Evolutionary conservation across 805 yeast species (phyloP).

Genomic region (Pichia sporocuriosa): DNA sequence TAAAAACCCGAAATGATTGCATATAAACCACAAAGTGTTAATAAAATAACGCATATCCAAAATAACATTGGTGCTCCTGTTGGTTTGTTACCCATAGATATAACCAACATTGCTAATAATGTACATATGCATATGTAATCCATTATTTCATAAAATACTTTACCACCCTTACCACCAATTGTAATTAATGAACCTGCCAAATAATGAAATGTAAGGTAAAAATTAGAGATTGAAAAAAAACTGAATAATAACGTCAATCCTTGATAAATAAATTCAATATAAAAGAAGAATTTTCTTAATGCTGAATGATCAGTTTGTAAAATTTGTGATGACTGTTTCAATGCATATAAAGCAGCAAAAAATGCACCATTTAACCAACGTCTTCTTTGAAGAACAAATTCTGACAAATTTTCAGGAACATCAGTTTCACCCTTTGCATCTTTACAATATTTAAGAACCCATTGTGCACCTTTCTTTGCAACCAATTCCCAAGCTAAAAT

Average conservation of each 20-base stretch:
- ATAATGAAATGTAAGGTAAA: slow-evolving; percentile 86
- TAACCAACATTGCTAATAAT: slow-evolving; percentile 79
- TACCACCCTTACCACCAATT: slow-evolving; percentile 67
- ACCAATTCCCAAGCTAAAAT: slow-evolving; percentile 94
- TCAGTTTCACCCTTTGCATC: slow-evolving; percentile 95
- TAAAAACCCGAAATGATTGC: slow-evolving; percentile 77
- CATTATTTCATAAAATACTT: slow-evolving; percentile 75
- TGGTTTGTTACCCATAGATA: slow-evolving; percentile 95
- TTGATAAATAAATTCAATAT: slow-evolving; percentile 85
- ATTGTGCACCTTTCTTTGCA: slow-evolving; percentile 72
- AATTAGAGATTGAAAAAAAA: slow-evolving; percentile 88
- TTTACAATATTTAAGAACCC: slow-evolving; percentile 88
- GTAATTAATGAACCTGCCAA: slow-evolving; percentile 77
- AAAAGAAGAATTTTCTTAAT: slow-evolving; percentile 72
- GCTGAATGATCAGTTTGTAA: slow-evolving; percentile 86
- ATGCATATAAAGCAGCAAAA: slow-evolving; percentile 91
- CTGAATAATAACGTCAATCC: slow-evolving; percentile 73
- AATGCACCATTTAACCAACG: slow-evolving; percentile 98
- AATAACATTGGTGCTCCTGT: slow-evolving; percentile 87
- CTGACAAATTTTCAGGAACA: slow-evolving; percentile 93
- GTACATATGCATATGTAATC: slow-evolving; percentile 79
- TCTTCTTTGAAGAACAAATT: slow-evolving; percentile 91
- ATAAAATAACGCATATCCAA: slow-evolving; percentile 59
- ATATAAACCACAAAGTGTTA: slow-evolving; percentile 75
- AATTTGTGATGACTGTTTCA: slow-evolving; percentile 75